Percentiles rank a stretch among this genome's conserved stretches.
phyloP scores from a whole-genome alignment of 495 filamentous ascomycete species.

The Symbiotaphrina buchneri region DNA sequence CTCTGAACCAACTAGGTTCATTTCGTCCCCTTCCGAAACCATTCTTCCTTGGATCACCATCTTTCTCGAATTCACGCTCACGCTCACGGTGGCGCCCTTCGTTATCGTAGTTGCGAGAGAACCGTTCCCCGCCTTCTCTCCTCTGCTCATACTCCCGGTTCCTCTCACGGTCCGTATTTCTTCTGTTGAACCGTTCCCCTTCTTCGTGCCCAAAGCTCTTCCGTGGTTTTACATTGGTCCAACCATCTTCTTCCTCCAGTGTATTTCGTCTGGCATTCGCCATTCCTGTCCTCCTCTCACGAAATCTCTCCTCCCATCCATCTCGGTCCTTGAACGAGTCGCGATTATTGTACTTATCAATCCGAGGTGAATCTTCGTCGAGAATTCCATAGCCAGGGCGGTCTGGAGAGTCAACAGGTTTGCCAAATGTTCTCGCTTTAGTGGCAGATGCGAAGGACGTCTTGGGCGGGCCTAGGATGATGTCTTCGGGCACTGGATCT shows the following conservation, averaged over 20 bases:
- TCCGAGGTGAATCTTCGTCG: constrained; percentile 15
- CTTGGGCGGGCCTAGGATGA: constrained; percentile 75
- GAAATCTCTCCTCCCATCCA: constrained; percentile 14
- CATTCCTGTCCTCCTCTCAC: constrained; percentile 15
- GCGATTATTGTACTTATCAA: constrained; percentile 38
- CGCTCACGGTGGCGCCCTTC: constrained; percentile 26
- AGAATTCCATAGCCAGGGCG: constrained; percentile 11
- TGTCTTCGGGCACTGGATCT: constrained; percentile 52
- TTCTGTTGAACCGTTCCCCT: constrained; percentile 23
- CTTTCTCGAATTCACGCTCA: constrained; percentile 11
- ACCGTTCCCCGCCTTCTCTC: constrained; percentile 22
- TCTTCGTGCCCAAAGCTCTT: constrained; percentile 31
- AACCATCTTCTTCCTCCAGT: constrained; percentile 30
- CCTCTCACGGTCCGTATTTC: constrained; percentile 44
- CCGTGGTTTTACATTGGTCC: constrained; percentile 30
- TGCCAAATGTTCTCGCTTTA: constrained; percentile 23
- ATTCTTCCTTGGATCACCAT: constrained; percentile 5
- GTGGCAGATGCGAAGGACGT: constrained; percentile 71
- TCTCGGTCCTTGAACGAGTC: constrained; percentile 26
- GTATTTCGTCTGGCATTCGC: constrained; percentile 22
- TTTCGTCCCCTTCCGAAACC: constrained; percentile 13
- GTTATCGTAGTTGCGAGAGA: constrained; percentile 10
- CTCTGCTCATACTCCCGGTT: constrained; percentile 19
- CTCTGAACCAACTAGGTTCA: constrained; percentile 19
- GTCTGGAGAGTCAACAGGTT: constrained; percentile 8